These are phyloP conservation scores for Zasmidium citrigriseum DNA, from an alignment of 2,329 filamentous ascomycete genomes.

Conservation along the genomic window DNA sequence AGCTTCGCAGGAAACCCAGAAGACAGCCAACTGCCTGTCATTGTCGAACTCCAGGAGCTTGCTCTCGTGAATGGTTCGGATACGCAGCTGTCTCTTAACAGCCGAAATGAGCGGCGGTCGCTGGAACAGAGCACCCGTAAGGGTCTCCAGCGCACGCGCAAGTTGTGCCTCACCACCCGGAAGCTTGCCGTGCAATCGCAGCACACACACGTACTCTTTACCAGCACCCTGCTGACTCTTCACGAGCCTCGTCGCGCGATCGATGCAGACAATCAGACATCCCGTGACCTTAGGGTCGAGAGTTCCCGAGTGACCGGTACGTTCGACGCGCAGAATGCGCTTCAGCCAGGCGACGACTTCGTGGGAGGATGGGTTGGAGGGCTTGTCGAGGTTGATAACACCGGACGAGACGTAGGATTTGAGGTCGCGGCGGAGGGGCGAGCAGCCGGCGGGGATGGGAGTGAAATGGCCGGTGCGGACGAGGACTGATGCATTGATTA, in stretches of 20 bases:
- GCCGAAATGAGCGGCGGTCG: constrained; percentile 95
- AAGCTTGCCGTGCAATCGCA: constrained; percentile 92
- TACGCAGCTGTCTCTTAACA: constrained; percentile 97
- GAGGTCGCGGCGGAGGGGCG: constrained; percentile 88
- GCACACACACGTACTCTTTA: constrained; percentile 98
- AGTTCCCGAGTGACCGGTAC: constrained; percentile 97
- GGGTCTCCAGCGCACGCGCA: constrained; percentile 86
- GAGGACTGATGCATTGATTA: constrained; percentile 61
- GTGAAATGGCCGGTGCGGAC: constrained; percentile 96
- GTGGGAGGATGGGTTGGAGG: constrained; percentile 95
- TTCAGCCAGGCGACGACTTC: constrained; percentile 99
- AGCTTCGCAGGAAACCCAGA: constrained; percentile 99
- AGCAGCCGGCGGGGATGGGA: constrained; percentile 89
- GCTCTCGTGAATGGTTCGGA: constrained; percentile 96
- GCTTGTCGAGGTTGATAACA: constrained; percentile 98
- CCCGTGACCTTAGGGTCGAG: constrained; percentile 98
- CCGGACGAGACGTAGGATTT: constrained; percentile 97
- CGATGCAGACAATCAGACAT: constrained; percentile 91
- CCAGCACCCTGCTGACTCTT: constrained; percentile 98
- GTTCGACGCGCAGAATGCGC: constrained; percentile 91
- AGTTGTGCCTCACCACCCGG: constrained; percentile 92
- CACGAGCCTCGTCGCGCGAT: constrained; percentile 94
- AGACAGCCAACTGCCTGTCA: constrained; percentile 92
- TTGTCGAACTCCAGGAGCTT: constrained; percentile 97
- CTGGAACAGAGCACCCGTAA: constrained; percentile 96